Base-by-base conservation (phyloP, 805 yeast species). In the Hanseniaspora singularis region DNA sequence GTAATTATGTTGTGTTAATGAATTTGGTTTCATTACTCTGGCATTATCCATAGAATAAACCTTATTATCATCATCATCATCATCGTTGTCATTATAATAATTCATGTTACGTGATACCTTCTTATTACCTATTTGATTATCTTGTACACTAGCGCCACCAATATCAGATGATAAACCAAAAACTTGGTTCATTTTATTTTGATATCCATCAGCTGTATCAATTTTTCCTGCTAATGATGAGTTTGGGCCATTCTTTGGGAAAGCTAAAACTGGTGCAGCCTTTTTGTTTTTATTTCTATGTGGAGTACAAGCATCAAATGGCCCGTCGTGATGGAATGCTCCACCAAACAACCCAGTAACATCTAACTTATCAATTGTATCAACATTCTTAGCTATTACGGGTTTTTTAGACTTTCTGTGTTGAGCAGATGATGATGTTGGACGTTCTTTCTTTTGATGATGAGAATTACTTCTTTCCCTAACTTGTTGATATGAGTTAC, bases 311-410 rank as follows among this genome's bases (percentile, higher is more conserved):
- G 98, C 98, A 62, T 92, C 98, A 61, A 92, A 92, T 14, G 98
- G 98, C 11, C 98, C 98, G 65, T 92, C 98, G 63, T 92, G 97
- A 64, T 92, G 98, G 72, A 92, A 92, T 2, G 94, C 85, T 15
- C 86, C 85, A 22, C 96, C 96, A 60, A 84, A 88, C 51, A 88
- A 72, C 1, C 95, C 96, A 11, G 96, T 88, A 39, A 89, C 98
- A 63, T 92, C 98, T 57, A 92, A 71, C 64, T 84, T 84, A 66
- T 92, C 98, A 55, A 92, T 92, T 3, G 94, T 85, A 58, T 89
- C 98, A 48, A 88, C 79, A 54, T 87, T 83, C 55, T 79, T 77
- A 12, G 87, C 73, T 20, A 47, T 37, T 5, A 24, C 49, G 16
- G 49, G 49, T 18, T 46, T 47, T 69, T 57, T 66, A 66, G 58